phyloP scores from a whole-genome alignment of 805 yeast species.

The Candida bentonensis region DNA sequence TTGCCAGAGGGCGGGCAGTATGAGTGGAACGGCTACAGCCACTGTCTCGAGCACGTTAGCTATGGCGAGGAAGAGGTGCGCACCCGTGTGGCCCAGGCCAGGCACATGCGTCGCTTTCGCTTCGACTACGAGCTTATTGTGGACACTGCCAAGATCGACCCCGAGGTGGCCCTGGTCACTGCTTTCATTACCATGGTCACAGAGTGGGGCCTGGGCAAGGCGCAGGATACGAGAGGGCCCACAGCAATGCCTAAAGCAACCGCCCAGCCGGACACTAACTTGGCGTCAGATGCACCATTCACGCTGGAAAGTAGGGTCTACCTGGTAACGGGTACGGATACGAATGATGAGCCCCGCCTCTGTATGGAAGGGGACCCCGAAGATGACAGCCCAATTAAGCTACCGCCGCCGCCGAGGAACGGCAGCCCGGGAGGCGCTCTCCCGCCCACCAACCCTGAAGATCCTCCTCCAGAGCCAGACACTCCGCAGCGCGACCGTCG shows the following conservation, averaged over 20 bases:
- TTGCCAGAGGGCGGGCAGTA: conserved; percentile 39
- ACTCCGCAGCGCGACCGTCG: no score
- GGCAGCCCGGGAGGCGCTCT: background rate
- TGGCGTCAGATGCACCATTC: no score
- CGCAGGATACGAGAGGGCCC: background rate
- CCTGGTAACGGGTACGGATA: no score
- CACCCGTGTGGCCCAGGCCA: conserved; percentile 39
- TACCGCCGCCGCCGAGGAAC: background rate
- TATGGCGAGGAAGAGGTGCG: conserved; percentile 44
- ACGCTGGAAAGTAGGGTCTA: no score
- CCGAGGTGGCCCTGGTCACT: conserved; percentile 43
- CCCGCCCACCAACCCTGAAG: background rate
- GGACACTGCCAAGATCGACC: conserved; percentile 33
- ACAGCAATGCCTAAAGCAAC: background rate
- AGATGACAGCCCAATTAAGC: background rate
- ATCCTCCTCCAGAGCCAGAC: background rate
- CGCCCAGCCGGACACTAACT: no score
- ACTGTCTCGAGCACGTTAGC: conserved; percentile 35
- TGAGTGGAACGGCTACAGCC: conserved; percentile 41
- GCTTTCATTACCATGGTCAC: conserved; percentile 50
- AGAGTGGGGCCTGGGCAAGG: conserved; percentile 31
- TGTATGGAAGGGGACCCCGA: no score
- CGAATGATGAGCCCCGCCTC: no score
- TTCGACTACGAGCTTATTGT: conserved; percentile 45
- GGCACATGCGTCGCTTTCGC: conserved; percentile 42